phyloP scores from a whole-genome alignment of 139 green algal species.

The Medakamo hakoo region DNA sequence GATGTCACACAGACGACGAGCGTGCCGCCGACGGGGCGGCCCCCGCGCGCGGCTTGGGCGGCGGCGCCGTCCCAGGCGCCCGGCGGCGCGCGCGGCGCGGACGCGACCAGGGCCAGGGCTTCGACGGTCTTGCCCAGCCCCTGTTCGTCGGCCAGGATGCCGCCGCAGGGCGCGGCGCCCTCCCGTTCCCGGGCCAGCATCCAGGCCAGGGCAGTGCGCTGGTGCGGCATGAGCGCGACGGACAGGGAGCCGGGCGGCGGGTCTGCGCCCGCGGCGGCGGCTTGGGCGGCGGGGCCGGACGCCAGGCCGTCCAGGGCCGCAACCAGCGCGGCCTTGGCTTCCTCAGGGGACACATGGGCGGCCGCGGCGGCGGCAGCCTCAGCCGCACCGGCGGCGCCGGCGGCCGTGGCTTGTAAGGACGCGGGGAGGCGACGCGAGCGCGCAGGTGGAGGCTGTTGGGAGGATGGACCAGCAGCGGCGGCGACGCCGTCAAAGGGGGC shows the following conservation, averaged over 20 bases:
- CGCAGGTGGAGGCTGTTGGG: too few species aligned
- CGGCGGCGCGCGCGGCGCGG: slow-evolving; percentile 12
- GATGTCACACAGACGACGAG: slow-evolving; percentile 70
- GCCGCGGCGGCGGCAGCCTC: too few species aligned
- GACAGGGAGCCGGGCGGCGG: background rate
- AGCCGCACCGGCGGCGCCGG: too few species aligned
- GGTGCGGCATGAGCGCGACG: slow-evolving; percentile 38
- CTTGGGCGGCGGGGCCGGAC: too few species aligned
- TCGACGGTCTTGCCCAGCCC: slow-evolving; percentile 71
- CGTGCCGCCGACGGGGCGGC: slow-evolving; percentile 34
- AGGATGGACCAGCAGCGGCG: too few species aligned
- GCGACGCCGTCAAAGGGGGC: too few species aligned
- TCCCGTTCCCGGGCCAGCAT: slow-evolving; percentile 39
- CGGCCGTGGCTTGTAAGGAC: too few species aligned
- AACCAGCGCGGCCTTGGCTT: background rate
- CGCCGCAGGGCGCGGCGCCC: slow-evolving; percentile 22
- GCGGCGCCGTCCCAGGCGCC: background rate
- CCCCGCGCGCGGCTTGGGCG: too few species aligned
- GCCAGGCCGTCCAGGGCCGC: background rate
- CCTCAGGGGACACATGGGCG: background rate
- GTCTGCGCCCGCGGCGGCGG: background rate
- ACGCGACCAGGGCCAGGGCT: slow-evolving; percentile 57
- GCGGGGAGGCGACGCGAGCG: too few species aligned
- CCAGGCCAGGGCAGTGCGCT: slow-evolving; percentile 55
- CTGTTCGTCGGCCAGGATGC: slow-evolving; percentile 71